Evolutionary conservation across 176 grass and related monocot species (phyloP).

Genomic region (Triticum timopheevii): DNA sequence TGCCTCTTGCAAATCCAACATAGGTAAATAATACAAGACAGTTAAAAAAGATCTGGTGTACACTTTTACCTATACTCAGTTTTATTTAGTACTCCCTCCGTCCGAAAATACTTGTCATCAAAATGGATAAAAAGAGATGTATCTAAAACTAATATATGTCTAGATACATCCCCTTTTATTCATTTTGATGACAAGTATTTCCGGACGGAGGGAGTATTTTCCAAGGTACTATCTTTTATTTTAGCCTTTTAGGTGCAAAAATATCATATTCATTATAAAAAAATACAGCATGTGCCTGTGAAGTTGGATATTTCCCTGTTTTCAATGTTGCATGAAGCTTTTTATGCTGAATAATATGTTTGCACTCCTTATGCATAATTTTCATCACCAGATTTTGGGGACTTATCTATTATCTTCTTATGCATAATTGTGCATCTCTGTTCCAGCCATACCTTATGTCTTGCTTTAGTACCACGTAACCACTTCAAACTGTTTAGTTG

Average conservation of each 20-base stretch:
- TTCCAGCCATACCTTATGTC: not conserved
- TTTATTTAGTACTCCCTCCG: not conserved
- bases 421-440: not conserved
- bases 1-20: not conserved
- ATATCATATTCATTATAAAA: not conserved
- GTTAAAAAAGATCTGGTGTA: not conserved
- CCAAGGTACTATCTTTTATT: not conserved
- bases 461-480: not conserved
- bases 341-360: slow-evolving; percentile 1
- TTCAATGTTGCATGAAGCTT: not conserved
- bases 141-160: no score
- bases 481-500: slow-evolving; percentile 19
- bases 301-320: not conserved
- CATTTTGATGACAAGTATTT: no score
- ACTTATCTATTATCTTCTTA: not conserved
- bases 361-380: not conserved
- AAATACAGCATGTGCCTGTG: not conserved
- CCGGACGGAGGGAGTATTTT: no score
- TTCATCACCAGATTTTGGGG: not conserved
- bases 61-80: not conserved
- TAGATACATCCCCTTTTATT: no score
- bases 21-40: not conserved
- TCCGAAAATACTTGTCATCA: no score
- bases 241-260: not conserved
- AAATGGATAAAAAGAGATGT: no score